Evolutionary conservation across 495 filamentous ascomycete species (phyloP).

Genomic region (Cladorrhinum samala): DNA sequence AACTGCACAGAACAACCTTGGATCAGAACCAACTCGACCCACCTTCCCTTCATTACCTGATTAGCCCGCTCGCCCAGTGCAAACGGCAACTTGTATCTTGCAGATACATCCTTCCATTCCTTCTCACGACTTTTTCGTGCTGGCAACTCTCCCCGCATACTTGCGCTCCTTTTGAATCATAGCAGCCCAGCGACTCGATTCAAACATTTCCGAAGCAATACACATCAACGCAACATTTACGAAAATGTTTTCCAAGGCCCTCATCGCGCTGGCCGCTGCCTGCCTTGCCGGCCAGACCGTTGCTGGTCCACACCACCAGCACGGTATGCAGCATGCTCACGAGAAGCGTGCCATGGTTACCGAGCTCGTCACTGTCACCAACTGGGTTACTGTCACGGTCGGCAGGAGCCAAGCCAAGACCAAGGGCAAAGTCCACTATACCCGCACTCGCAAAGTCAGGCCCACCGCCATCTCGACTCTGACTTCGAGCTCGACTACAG

Average conservation of each 20-base stretch:
- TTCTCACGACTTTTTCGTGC: slow-evolving; percentile 24
- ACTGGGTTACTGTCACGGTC: slow-evolving; percentile 29
- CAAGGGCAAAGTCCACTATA: slow-evolving; percentile 12
- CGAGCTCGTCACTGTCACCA: slow-evolving; percentile 27
- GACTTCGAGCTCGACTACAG: slow-evolving; percentile 1
- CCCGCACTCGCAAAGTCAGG: slow-evolving; percentile 11
- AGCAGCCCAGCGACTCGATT: slow-evolving; percentile 4
- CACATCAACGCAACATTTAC: slow-evolving; percentile 1
- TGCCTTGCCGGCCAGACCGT: slow-evolving; percentile 24
- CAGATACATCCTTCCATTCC: slow-evolving; percentile 22
- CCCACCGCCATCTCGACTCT: background rate
- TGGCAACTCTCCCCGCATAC: slow-evolving; percentile 12
- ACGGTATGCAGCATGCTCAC: slow-evolving; percentile 21
- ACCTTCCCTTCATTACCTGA: slow-evolving; percentile 11
- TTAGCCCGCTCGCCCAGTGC: slow-evolving; percentile 7
- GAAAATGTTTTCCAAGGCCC: slow-evolving; percentile 25
- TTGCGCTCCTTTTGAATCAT: slow-evolving; percentile 12
- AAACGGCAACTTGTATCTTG: slow-evolving; percentile 1
- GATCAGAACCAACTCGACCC: background rate
- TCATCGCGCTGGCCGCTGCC: slow-evolving; percentile 24
- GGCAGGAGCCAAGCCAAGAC: slow-evolving; percentile 8
- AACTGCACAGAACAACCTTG: background rate
- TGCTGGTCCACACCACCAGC: slow-evolving; percentile 17
- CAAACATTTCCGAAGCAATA: background rate
- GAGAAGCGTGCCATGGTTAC: slow-evolving; percentile 28